Conservation (phyloP, 31 red algal species). For the Asparagopsis taxiformis region DNA sequence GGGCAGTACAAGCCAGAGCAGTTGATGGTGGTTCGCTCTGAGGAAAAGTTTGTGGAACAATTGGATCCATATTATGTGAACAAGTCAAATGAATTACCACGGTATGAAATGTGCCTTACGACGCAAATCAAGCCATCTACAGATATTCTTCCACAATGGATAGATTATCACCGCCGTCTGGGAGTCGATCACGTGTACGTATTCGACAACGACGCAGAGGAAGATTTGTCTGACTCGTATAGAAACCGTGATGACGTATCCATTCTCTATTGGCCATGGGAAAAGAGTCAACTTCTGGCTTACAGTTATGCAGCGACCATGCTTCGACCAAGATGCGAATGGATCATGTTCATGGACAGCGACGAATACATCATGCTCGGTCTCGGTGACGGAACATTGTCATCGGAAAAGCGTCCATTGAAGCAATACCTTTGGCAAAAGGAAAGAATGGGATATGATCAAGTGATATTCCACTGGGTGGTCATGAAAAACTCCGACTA, state of each 20-base stretch:
- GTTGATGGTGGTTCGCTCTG: not conserved
- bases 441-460: not conserved
- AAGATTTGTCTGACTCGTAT: constrained; percentile 4
- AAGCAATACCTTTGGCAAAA: constrained; percentile 16
- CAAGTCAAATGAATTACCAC: not conserved
- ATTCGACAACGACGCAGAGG: constrained; percentile 29
- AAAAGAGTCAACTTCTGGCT: constrained; percentile 33
- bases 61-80: not conserved
- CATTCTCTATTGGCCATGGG: constrained; percentile 47
- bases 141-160: constrained; percentile 20
- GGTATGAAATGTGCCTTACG: constrained; percentile 40
- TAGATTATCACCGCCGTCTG: constrained; percentile 55
- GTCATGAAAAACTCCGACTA: not conserved
- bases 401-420: constrained; percentile 1
- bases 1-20: not conserved
- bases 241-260: constrained; percentile 17
- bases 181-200: constrained; percentile 58
- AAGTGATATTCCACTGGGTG: not conserved
- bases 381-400: not conserved
- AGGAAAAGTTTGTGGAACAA: not conserved
- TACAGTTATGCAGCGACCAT: constrained; percentile 19
- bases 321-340: constrained; percentile 31
- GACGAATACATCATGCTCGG: constrained; percentile 41
- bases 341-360: constrained; percentile 33
- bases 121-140: constrained; percentile 27